Conservation (phyloP, 1,139 yeast genomes). For the Taphrina communis region DNA sequence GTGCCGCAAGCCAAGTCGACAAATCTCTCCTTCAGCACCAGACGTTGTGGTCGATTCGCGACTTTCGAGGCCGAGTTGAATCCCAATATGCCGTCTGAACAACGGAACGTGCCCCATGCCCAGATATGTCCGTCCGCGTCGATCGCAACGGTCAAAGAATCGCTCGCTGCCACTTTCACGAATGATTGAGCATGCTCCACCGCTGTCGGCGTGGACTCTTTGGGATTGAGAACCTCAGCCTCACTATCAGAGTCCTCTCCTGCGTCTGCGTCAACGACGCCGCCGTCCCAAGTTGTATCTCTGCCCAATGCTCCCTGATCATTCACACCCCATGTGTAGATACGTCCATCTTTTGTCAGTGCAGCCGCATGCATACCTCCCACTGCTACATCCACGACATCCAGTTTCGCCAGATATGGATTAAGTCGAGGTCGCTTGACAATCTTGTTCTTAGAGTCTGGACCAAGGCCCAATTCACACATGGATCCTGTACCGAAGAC, state of each 20-base stretch:
- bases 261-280: constrained; percentile 60
- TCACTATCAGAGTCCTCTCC: constrained; percentile 73
- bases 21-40: constrained; percentile 67
- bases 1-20: constrained; percentile 92
- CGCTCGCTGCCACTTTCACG: constrained; percentile 90
- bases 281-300: constrained; percentile 68
- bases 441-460: constrained; percentile 82
- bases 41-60: constrained; percentile 71
- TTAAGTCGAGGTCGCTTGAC: constrained; percentile 94
- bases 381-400: constrained; percentile 82
- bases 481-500: constrained; percentile 97
- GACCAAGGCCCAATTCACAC: constrained; percentile 97
- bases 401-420: constrained; percentile 68
- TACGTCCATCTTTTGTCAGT: constrained; percentile 68
- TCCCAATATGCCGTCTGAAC: constrained; percentile 89
- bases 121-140: constrained; percentile 84
- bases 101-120: constrained; percentile 95
- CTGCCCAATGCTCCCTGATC: constrained; percentile 95
- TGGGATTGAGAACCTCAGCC: constrained; percentile 83
- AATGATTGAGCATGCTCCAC: constrained; percentile 69
- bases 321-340: constrained; percentile 99
- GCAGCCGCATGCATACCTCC: constrained; percentile 97
- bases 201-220: constrained; percentile 83
- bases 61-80: constrained; percentile 69
- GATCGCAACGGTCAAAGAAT: constrained; percentile 81